These are phyloP conservation scores for Chimonanthus praecox DNA, from an alignment of 164 flowering plant genomes.

Conservation along the genomic window DNA sequence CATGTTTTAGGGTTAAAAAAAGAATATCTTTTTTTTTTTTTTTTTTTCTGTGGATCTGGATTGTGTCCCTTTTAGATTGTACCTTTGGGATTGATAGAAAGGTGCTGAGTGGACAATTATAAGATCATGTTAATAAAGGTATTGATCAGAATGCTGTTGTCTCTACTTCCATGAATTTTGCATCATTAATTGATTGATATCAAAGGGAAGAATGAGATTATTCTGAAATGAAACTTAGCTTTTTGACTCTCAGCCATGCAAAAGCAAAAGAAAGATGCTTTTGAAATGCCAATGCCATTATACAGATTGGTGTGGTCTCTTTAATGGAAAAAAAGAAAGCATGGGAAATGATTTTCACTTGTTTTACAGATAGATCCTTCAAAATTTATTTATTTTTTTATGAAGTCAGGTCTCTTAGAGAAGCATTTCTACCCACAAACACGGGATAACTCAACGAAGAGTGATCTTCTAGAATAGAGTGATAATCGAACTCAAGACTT, in stretches of 20 bases:
- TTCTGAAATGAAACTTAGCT: neutral
- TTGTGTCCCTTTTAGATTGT: neutral
- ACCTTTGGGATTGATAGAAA: neutral
- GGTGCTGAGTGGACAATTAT: neutral
- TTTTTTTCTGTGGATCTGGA: neutral
- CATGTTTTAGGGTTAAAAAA: neutral
- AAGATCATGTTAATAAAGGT: too few relatives aligned
- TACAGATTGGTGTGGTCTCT: neutral
- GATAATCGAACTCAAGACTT: too few relatives aligned
- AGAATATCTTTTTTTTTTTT: neutral
- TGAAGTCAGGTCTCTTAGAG: neutral
- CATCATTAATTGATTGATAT: neutral
- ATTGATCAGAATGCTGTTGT: neutral
- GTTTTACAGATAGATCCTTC: too few relatives aligned
- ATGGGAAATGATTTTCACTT: neutral
- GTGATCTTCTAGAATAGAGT: too few relatives aligned
- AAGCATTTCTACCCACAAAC: too few relatives aligned
- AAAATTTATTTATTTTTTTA: too few relatives aligned
- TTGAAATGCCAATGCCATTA: neutral
- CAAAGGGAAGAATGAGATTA: neutral
- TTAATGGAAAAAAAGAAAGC: neutral
- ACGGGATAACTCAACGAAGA: too few relatives aligned
- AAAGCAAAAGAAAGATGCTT: neutral
- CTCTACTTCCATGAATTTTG: neutral
- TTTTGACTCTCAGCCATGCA: neutral